Percentiles rank a stretch among this genome's conserved stretches.
Conservation (phyloP, 2,329 filamentous ascomycete genomes). For the Sphaerostilbella broomeana region DNA sequence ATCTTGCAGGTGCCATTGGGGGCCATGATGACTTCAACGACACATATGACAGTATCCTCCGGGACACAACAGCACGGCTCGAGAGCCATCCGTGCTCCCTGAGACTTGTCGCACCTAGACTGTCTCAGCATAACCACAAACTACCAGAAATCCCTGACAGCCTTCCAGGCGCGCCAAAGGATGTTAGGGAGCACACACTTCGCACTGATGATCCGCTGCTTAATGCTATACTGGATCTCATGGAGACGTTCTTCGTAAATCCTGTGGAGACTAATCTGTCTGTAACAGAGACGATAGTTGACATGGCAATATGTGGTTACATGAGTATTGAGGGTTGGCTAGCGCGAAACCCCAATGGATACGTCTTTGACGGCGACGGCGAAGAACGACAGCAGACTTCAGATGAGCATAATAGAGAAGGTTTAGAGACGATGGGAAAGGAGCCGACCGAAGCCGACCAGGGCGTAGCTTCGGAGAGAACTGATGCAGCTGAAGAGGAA, state of each 20-base stretch:
- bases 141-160: conserved; percentile 49
- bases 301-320: conserved; percentile 76
- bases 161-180: conserved; percentile 54
- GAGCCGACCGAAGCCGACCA: too few relatives aligned
- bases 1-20: conserved; percentile 61
- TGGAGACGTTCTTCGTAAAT: conserved; percentile 82
- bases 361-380: conserved; percentile 42
- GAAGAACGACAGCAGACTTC: conserved; percentile 8
- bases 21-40: conserved; percentile 65
- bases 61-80: conserved; percentile 61
- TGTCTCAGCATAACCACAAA: conserved; percentile 50
- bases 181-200: conserved; percentile 55
- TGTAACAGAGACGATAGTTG: conserved; percentile 75
- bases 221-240: conserved; percentile 59
- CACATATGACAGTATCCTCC: conserved; percentile 63
- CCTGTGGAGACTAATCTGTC: conserved; percentile 86
- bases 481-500: conserved; percentile 8
- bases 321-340: conserved; percentile 90
- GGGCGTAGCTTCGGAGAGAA: too few relatives aligned
- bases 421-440: neutral
- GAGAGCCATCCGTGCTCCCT: conserved; percentile 70
- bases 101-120: conserved; percentile 57
- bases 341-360: conserved; percentile 61
- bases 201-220: conserved; percentile 56
- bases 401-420: neutral